Conservation (phyloP, 176 grass and related monocot genomes). For the Bromus sterilis region DNA sequence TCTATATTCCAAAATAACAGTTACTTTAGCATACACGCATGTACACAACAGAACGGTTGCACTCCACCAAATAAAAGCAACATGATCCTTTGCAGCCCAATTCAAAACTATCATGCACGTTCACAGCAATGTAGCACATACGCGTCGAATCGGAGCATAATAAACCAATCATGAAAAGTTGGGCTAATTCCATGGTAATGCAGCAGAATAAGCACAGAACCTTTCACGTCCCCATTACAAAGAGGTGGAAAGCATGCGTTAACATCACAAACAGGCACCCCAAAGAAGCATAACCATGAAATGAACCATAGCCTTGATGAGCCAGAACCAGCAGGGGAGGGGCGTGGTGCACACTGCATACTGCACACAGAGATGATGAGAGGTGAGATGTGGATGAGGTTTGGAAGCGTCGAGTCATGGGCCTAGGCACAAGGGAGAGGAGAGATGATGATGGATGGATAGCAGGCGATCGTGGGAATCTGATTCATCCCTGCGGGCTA, state of each 20-base stretch:
- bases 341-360: not conserved
- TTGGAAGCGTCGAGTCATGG: conserved; percentile 14
- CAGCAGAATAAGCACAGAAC: not conserved
- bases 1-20: too few species aligned
- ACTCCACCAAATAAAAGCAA: too few species aligned
- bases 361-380: not conserved
- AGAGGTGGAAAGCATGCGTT: not conserved
- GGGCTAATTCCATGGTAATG: not conserved
- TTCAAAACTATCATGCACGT: too few species aligned
- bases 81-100: too few species aligned
- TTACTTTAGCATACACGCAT: too few species aligned
- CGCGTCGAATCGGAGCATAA: too few species aligned
- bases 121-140: too few species aligned
- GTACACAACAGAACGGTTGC: too few species aligned
- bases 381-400: conserved; percentile 21
- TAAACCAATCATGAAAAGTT: not conserved
- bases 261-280: not conserved
- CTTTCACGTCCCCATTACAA: not conserved
- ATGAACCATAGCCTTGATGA: not conserved
- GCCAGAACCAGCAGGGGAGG: not conserved
- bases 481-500: conserved; percentile 39
- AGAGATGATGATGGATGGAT: not conserved
- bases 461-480: conserved; percentile 40
- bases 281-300: not conserved
- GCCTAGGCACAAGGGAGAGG: not conserved